These are phyloP conservation scores for Dendrobium chrysotoxum DNA, from an alignment of 106 monocot genomes.

Conservation along the genomic window DNA sequence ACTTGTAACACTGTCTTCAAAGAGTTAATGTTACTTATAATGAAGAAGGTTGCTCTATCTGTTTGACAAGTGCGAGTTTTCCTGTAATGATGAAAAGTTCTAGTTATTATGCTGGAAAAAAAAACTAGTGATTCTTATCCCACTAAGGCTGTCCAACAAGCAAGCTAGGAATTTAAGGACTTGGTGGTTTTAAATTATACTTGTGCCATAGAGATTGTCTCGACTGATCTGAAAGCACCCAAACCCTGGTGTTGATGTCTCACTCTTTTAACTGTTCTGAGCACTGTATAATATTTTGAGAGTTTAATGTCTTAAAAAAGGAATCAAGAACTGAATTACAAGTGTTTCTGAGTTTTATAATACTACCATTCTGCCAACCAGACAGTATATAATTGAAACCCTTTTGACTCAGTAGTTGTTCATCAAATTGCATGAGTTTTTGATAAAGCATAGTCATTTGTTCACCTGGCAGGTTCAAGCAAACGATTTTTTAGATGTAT, in stretches of 20 bases:
- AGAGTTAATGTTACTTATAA: not conserved
- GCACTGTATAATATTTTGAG: not conserved
- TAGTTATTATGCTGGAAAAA: not conserved
- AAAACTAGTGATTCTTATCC: not conserved
- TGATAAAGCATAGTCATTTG: not conserved
- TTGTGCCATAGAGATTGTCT: not conserved
- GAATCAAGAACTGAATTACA: not conserved
- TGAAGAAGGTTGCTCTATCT: not conserved
- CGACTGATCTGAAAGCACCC: not conserved
- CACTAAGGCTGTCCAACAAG: not conserved
- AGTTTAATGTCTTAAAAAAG: not conserved
- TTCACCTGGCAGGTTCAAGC: slow-evolving; percentile 47
- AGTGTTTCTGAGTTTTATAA: not conserved
- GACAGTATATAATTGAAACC: not conserved
- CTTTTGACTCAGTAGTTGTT: not conserved
- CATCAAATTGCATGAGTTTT: not conserved
- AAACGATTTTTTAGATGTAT: slow-evolving; percentile 59
- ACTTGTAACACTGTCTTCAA: not conserved
- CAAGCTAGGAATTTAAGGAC: not conserved
- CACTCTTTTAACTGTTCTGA: not conserved
- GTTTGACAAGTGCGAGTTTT: not conserved
- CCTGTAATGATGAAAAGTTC: not conserved
- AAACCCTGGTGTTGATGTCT: not conserved
- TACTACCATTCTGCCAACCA: not conserved
- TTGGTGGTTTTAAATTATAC: not conserved